Evolutionary conservation across 768 basidiomycete genomes (phyloP), one percentile per base, ranked within the genome.

Genomic region (Chalciporus pseudorubinellus): DNA sequence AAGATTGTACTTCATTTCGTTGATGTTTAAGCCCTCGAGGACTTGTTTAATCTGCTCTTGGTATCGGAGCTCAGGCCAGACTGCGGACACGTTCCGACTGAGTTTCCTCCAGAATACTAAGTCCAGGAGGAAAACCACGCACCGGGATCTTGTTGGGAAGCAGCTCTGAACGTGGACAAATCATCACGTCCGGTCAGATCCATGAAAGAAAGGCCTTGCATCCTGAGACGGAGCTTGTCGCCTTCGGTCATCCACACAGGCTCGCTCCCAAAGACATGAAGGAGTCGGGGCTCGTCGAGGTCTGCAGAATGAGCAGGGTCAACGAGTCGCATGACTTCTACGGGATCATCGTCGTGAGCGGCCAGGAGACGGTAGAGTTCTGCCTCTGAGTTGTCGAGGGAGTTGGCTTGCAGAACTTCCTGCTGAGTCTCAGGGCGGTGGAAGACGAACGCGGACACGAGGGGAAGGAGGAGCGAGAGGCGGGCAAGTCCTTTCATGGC

Each of bases 1-100:
- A 45, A 76, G 66, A 52, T 72, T 66, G 6, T 63, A 44, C 42
- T 73, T 62, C 56, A 13, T 31, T 13, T 29, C 29, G 13, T 31
- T 31, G 12, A 31, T 31, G 12, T 31, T 12, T 13, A 31, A 7
- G 29, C 10, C 29, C 29, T 31, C 12, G 29, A 31, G 10, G 12
- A 31, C 29, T 31, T 8, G 10, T 31, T 31, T 6, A 11, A 31
- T 13, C 12, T 11, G 29, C 4, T 31, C 29, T 13, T 31, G 29
- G 29, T 11, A 13, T 31, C 29, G 29, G 7, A 31, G 11, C 29
- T 11, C 29, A 11, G 29, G 29, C 29, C 29, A 31, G 1, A 13
- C 29, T 31, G 29, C 2, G 6, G 10, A 4, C 29, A 11, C 10
- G 13, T 12, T 31, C 10, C 13, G 29, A 31, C 1, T 31, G 11